Base-by-base conservation (phyloP, 306 rosid species). In the Quillaja saponaria region DNA sequence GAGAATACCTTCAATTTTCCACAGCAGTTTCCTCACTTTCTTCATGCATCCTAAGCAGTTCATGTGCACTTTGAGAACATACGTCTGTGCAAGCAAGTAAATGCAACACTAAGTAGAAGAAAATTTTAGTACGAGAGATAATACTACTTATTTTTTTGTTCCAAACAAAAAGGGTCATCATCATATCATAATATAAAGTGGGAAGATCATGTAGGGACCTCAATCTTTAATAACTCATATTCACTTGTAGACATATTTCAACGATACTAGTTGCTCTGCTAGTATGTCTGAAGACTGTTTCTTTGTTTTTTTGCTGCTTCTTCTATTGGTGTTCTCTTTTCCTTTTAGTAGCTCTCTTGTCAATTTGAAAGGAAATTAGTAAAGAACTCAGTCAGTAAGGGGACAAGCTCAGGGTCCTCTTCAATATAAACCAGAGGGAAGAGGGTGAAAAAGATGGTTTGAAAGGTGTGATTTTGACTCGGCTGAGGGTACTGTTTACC, bases 41-140 rank as follows among this genome's bases (percentile, higher is more conserved):
- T 55, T 59, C 16, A 48, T 58, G 70, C 88, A 82, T n/a, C 95
- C 90, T 67, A 73, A 66, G 63, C 86, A 82, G 62, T 84, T 73
- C 10, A 87, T 61, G 71, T 79, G 82, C 50, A 81, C 84, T 67
- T 81, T 81, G 58, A 87, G 82, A 64, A 70, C 55, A 58, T 38
- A 64, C 7, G 56, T 84, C 82, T 81, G 82, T 12, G 13, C 13
- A 19, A 31, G 0, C n/a, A 49, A 35, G 6, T 10, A 46, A 45
- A 7, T 28, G 8, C 35, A 10, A 25, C 39, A 14, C 10, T 19
- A 41, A 41, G 40, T 7, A 37, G n/a, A 61, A 61, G 13, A 15
- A 17, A 19, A 57, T 15, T 15, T 35, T 37, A 37, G 11, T 37
- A 37, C 40, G 40, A 5, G 10, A 37, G 6, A 5, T 37, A 10